Conservation (phyloP, 2,329 filamentous ascomycete genomes). For the Aspergillus versicolor region DNA sequence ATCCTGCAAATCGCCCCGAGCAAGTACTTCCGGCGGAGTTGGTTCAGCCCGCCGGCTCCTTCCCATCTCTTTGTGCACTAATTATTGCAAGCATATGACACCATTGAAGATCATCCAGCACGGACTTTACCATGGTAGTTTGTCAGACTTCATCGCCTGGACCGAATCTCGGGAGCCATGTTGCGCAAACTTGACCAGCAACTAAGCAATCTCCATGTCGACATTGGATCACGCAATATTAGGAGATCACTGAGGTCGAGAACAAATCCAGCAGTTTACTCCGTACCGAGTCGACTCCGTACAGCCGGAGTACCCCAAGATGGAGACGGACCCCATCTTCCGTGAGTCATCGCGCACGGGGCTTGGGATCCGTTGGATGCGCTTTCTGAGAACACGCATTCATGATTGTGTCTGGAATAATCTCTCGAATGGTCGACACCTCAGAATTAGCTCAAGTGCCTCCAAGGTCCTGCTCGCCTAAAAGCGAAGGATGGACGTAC, state of each 20-base stretch:
- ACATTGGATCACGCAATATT: constrained; percentile 3
- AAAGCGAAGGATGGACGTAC: neutral
- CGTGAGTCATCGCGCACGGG: constrained; percentile 7
- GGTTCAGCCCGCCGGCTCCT: no score
- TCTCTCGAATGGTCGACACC: neutral
- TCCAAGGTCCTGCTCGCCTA: neutral
- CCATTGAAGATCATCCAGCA: constrained; percentile 7
- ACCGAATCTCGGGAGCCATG: neutral
- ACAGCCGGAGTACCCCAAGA: neutral
- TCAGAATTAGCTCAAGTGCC: constrained; percentile 2
- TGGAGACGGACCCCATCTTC: neutral
- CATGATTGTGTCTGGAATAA: neutral
- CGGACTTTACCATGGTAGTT: neutral
- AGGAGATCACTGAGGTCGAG: neutral
- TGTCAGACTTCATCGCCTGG: neutral
- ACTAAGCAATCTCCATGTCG: neutral
- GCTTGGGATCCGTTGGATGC: neutral
- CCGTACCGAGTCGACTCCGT: neutral
- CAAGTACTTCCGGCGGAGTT: neutral
- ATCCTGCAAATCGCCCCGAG: neutral
- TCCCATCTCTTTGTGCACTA: neutral
- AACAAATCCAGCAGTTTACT: neutral
- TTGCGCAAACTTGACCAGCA: neutral
- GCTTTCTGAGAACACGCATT: constrained; percentile 1
- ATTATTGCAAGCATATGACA: constrained; percentile 5